A percentile compares a stretch with the other conserved stretches of the same genome.
Evolutionary conservation across 768 basidiomycete species (phyloP).

Genomic region (Suillus americanus): DNA sequence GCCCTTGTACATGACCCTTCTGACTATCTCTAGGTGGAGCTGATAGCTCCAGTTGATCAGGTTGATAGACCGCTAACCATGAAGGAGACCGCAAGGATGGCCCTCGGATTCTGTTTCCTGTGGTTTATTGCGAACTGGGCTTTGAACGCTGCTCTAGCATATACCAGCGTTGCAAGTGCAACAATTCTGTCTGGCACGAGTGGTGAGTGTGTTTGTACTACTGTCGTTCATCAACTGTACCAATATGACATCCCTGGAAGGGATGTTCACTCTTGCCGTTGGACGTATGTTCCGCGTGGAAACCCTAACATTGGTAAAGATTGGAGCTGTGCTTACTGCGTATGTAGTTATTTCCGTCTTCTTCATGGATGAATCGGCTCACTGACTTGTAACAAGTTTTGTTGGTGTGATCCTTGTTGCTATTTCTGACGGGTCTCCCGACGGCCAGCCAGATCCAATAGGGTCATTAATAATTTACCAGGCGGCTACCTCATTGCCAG

Average conservation of each 20-base stretch:
- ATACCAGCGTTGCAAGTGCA: slow-evolving; percentile 92
- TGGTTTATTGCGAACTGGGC: slow-evolving; percentile 97
- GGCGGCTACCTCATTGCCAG: slow-evolving; percentile 27
- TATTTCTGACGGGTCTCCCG: slow-evolving; percentile 65
- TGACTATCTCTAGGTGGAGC: not conserved
- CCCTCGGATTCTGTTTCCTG: slow-evolving; percentile 77
- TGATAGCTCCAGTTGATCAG: slow-evolving; percentile 8
- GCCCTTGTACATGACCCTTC: not conserved
- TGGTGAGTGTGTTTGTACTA: slow-evolving; percentile 47
- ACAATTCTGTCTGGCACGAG: slow-evolving; percentile 89
- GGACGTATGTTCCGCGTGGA: slow-evolving; percentile 86
- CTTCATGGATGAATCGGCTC: not conserved
- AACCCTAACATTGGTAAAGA: slow-evolving; percentile 66
- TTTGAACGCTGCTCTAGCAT: slow-evolving; percentile 78
- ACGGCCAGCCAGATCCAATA: slow-evolving; percentile 5
- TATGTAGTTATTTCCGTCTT: slow-evolving; percentile 31
- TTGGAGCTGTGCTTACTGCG: slow-evolving; percentile 79
- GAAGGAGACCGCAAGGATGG: slow-evolving; percentile 74
- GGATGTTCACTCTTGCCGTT: slow-evolving; percentile 89
- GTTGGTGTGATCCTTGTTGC: slow-evolving; percentile 87
- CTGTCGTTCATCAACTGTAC: not conserved
- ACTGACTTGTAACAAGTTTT: slow-evolving; percentile 49
- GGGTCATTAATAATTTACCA: slow-evolving; percentile 11
- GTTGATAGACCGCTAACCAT: slow-evolving; percentile 49
- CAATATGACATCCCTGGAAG: slow-evolving; percentile 37